phyloP scores from a whole-genome alignment of 495 filamentous ascomycete species.

The Aspergillus avenaceus region DNA sequence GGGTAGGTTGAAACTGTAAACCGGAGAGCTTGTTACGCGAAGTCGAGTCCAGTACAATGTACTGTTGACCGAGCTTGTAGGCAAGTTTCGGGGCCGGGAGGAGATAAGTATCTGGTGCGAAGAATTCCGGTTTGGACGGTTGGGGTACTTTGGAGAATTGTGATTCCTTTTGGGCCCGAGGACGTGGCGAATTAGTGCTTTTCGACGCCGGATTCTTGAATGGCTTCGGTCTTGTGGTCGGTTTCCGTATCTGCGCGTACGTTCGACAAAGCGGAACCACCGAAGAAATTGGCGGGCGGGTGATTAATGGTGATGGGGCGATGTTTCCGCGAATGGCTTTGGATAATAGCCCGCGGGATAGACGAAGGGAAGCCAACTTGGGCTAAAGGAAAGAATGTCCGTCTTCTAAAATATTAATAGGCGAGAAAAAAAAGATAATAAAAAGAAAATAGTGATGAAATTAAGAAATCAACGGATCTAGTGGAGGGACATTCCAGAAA shows the following conservation, averaged over 20 bases:
- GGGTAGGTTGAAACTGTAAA: conserved; percentile 1
- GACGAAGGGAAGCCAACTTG: conserved; percentile 43
- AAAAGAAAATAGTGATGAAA: no score
- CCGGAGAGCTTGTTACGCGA: conserved; percentile 9
- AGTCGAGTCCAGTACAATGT: conserved; percentile 25
- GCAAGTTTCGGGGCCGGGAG: conserved; percentile 5
- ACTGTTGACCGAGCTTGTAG: conserved; percentile 4
- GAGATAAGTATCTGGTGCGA: conserved; percentile 2
- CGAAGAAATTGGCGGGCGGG: conserved; percentile 3
- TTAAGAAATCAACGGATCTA: conserved; percentile 1
- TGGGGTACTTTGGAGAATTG: neutral
- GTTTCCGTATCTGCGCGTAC: neutral
- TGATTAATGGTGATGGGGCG: conserved; percentile 7
- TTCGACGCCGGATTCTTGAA: neutral
- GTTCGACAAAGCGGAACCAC: neutral
- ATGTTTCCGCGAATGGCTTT: conserved; percentile 26
- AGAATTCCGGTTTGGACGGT: neutral
- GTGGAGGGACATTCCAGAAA: neutral
- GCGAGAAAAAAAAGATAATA: no score
- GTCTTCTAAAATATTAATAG: no score
- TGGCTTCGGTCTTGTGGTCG: neutral
- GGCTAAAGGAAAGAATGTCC: conserved; percentile 5
- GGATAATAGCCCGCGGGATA: conserved; percentile 28
- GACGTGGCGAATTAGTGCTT: neutral
- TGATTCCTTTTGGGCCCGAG: neutral